Conservation (phyloP, 1,284 basidiomycete species). For the Cerrena zonata region DNA sequence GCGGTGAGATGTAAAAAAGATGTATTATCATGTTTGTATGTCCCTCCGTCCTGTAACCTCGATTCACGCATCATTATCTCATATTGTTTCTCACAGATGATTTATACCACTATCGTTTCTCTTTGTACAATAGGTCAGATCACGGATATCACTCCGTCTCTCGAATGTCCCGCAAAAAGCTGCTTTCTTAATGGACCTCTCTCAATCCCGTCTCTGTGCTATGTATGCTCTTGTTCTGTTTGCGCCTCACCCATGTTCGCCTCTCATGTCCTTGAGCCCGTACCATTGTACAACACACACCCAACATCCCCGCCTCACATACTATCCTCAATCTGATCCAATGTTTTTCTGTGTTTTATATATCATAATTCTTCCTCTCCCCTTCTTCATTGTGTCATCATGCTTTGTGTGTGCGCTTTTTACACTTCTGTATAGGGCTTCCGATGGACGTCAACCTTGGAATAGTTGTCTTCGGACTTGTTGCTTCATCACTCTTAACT, state of each 20-base stretch:
- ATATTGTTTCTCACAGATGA: not conserved
- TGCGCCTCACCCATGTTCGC: not conserved
- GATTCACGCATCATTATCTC: not conserved
- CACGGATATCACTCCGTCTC: not conserved
- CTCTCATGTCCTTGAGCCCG: not conserved
- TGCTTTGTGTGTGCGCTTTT: not conserved
- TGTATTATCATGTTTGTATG: not conserved
- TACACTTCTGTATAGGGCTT: not conserved
- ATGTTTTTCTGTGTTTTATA: no score
- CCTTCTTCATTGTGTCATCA: not conserved
- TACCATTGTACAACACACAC: not conserved
- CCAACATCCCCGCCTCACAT: no score
- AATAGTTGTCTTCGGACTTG: no score
- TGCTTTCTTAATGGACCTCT: not conserved
- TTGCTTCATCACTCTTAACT: no score
- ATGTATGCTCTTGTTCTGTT: not conserved
- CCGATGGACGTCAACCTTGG: not conserved
- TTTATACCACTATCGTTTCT: not conserved
- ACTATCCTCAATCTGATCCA: no score
- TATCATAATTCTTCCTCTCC: not conserved
- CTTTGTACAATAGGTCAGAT: not conserved
- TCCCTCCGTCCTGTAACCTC: not conserved
- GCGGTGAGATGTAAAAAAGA: constrained; percentile 3
- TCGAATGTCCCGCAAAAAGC: not conserved
- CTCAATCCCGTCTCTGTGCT: not conserved